Conservation (phyloP, 148 eudicot species). For the Suaeda aralocaspica region DNA sequence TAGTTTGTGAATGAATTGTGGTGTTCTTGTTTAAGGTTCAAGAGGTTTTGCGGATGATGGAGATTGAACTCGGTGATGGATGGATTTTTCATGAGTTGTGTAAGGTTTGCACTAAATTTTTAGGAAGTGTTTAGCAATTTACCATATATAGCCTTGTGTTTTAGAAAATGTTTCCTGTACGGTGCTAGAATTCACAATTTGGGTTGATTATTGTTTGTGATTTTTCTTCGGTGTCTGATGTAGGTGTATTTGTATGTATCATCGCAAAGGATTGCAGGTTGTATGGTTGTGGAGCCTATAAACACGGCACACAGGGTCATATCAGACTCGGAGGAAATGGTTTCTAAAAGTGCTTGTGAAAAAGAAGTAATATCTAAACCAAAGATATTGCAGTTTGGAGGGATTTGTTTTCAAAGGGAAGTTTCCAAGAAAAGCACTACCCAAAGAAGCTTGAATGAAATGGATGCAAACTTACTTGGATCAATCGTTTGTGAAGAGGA, state of each 20-base stretch:
- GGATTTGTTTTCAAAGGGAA: slow-evolving; percentile 66
- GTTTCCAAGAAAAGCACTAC: slow-evolving; percentile 30
- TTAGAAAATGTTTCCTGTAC: not conserved
- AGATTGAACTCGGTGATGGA: slow-evolving; percentile 87
- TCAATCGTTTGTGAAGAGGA: slow-evolving; percentile 61
- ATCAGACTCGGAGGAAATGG: slow-evolving; percentile 29
- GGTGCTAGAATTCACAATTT: not conserved
- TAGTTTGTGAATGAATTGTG: not conserved
- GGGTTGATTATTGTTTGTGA: not conserved
- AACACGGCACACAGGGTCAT: slow-evolving; percentile 52
- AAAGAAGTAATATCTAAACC: slow-evolving; percentile 39
- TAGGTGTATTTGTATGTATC: slow-evolving; percentile 74
- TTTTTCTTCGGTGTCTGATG: not conserved
- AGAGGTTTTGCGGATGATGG: slow-evolving; percentile 84
- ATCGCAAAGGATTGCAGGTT: slow-evolving; percentile 61
- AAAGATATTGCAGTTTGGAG: slow-evolving; percentile 65
- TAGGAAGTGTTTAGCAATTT: not conserved
- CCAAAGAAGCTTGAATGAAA: slow-evolving; percentile 18
- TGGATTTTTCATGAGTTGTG: slow-evolving; percentile 65
- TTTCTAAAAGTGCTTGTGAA: slow-evolving; percentile 1
- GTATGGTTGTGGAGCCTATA: slow-evolving; percentile 67
- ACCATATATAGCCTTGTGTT: not conserved
- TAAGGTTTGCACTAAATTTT: slow-evolving; percentile 55
- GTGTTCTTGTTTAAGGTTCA: slow-evolving; percentile 39
- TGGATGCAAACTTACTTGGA: slow-evolving; percentile 35